Base-by-base conservation (phyloP, 768 basidiomycete species). In the Hygrophorus pudorinus region DNA sequence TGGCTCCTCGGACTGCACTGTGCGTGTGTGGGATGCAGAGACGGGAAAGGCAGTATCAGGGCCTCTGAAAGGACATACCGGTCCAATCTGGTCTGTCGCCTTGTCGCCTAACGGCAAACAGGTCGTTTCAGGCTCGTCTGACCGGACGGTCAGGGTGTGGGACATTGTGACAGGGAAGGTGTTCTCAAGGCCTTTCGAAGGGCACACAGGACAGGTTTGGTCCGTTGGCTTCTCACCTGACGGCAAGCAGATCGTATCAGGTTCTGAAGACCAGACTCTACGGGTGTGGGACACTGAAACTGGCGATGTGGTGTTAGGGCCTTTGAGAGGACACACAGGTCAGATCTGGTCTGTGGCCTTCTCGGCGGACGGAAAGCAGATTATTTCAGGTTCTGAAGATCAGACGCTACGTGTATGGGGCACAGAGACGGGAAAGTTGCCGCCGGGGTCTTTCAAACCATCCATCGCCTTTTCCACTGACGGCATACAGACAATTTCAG, bases 361-460 rank as follows among this genome's bases (percentile, higher is more conserved):
- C 58, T 73, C 74, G 48, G 71, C 72, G 0, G 59, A 62, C 28
- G 73, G 75, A 12, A 71, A 70, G 51, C 65, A 59, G 52, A 64
- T 77, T 27, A 58, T 73, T 5, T 73, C 71, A 6, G 73, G 71
- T 0, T 70, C 68, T 6, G 67, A 71, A 54, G 73, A 75, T 60
- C 66, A 71, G 50, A 73, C 71, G 12, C 57, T 76, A 17, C 64
- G 66, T 12, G 59, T 74, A 6, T 45, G 44, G 44, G 36, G 38
- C 18, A 36, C 27, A 16, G n/a, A n/a, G n/a, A 39, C 38, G n/a
- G 38, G 38, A 7, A 24, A 24, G 24, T 3, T 24, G 24, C n/a
- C 17, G 37, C 37, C 4, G 11, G 10, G 10, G 10, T 38, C 14
- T 20, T 38, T 21, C 5, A 16, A 38, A 6, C 9, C 17, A 1